phyloP scores from a whole-genome alignment of 2,329 filamentous ascomycete species.

The Chrysoporthe austroafricana region DNA sequence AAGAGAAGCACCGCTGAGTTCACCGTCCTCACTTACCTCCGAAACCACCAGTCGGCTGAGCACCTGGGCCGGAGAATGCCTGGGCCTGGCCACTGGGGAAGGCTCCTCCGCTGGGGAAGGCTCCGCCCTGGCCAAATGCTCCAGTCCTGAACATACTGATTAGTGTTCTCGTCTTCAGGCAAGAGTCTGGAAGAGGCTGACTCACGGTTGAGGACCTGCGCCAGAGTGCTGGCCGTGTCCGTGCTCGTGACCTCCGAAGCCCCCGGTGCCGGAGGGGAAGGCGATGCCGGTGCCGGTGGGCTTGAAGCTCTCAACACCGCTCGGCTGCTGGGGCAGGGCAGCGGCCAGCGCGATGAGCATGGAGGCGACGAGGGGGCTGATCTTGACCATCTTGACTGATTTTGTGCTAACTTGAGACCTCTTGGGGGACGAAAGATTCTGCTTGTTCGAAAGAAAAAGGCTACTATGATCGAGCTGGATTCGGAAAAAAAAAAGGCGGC shows the following conservation, averaged over 20 bases:
- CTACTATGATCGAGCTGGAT: neutral
- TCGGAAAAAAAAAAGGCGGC: constrained; percentile 16
- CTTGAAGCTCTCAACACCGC: neutral
- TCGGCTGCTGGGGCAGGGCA: constrained; percentile 23
- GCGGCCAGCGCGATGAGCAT: constrained; percentile 26
- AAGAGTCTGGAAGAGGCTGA: no score
- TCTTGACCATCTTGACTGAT: constrained; percentile 30
- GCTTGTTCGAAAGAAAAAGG: neutral
- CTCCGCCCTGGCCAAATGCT: neutral
- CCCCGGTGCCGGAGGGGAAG: constrained; percentile 23
- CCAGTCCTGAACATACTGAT: neutral
- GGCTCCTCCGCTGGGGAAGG: neutral
- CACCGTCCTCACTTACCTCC: constrained; percentile 1
- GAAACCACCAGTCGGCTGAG: constrained; percentile 21
- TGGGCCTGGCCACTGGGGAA: constrained; percentile 11
- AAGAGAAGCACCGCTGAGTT: no score
- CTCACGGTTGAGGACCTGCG: no score
- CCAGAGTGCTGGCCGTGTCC: constrained; percentile 16
- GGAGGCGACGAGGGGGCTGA: constrained; percentile 27
- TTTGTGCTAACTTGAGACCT: constrained; percentile 3
- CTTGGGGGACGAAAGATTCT: neutral
- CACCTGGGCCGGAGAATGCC: neutral
- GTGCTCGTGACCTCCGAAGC: constrained; percentile 7
- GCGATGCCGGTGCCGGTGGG: constrained; percentile 10
- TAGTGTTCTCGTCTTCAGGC: no score